Conservation (phyloP, 495 filamentous ascomycete species). For the Copromyces sp. region DNA sequence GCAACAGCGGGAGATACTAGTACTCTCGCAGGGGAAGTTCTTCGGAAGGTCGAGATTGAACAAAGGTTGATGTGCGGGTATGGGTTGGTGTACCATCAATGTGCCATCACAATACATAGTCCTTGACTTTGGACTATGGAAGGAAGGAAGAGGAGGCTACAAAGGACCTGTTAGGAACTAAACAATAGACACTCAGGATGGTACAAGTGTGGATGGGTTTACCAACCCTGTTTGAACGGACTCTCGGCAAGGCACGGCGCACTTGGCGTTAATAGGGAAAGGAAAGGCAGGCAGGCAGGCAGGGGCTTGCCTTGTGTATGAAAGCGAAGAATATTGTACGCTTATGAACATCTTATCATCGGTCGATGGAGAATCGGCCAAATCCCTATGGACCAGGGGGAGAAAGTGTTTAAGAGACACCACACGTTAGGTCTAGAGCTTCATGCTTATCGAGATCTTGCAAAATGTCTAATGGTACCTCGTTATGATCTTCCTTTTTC, state of each 20-base stretch:
- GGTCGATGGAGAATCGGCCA: not conserved
- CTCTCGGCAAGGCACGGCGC: not conserved
- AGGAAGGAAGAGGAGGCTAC: not conserved
- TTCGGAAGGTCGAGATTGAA: not conserved
- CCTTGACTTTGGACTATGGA: not conserved
- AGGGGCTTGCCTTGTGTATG: not conserved
- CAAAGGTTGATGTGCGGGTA: not conserved
- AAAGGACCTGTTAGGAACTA: not conserved
- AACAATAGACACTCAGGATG: not conserved
- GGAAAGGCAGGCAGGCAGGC: not conserved
- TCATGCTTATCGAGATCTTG: not conserved
- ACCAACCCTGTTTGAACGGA: not conserved
- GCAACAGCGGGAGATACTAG: conserved; percentile 5
- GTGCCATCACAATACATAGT: not conserved
- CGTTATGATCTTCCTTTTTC: not conserved
- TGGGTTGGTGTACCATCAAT: not conserved
- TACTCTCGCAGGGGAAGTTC: not conserved
- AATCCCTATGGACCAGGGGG: not conserved
- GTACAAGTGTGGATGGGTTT: not conserved
- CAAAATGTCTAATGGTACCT: not conserved
- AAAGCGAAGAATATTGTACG: not conserved
- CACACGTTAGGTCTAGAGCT: not conserved
- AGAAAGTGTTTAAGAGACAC: not conserved
- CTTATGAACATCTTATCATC: not conserved
- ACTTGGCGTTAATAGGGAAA: not conserved